These are phyloP conservation scores for Colletotrichum navitas DNA, from an alignment of 2,329 filamentous ascomycete genomes.

Conservation along the genomic window DNA sequence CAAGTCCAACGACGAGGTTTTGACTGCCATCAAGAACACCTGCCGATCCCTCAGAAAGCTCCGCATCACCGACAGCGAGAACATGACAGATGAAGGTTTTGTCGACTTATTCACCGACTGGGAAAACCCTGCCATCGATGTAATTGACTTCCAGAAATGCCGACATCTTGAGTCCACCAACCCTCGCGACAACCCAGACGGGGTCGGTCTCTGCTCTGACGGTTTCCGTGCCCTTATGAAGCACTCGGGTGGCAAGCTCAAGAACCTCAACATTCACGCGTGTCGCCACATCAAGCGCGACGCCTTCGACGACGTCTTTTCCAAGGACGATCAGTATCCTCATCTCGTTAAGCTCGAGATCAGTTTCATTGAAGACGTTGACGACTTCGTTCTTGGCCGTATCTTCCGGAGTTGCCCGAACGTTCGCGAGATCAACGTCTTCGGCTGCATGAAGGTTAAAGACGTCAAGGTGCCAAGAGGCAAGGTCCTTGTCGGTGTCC, in stretches of 20 bases:
- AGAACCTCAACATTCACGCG: slow-evolving; percentile 80
- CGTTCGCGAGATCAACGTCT: slow-evolving; percentile 70
- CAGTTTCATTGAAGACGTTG: slow-evolving; percentile 79
- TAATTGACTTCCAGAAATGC: slow-evolving; percentile 81
- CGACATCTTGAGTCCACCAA: slow-evolving; percentile 80
- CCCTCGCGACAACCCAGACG: slow-evolving; percentile 73
- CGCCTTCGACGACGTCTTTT: slow-evolving; percentile 82
- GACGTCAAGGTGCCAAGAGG: slow-evolving; percentile 66
- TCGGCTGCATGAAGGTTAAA: slow-evolving; percentile 74
- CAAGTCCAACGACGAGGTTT: slow-evolving; percentile 75
- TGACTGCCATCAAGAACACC: slow-evolving; percentile 77
- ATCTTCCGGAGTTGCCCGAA: slow-evolving; percentile 75
- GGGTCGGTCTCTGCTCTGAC: slow-evolving; percentile 78
- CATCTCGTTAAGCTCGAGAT: slow-evolving; percentile 79
- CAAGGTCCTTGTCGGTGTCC: slow-evolving; percentile 68
- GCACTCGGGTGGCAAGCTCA: slow-evolving; percentile 79
- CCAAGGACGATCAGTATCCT: slow-evolving; percentile 70
- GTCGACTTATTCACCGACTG: slow-evolving; percentile 79
- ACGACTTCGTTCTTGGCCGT: slow-evolving; percentile 72
- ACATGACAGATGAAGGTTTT: slow-evolving; percentile 82
- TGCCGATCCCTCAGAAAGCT: slow-evolving; percentile 81
- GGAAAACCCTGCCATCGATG: slow-evolving; percentile 77
- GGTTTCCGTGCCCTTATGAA: slow-evolving; percentile 87
- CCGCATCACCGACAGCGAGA: slow-evolving; percentile 82
- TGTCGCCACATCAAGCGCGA: slow-evolving; percentile 83